Conservation (phyloP, 352 stramenopile species). For the Phytophthora nicotianae region DNA sequence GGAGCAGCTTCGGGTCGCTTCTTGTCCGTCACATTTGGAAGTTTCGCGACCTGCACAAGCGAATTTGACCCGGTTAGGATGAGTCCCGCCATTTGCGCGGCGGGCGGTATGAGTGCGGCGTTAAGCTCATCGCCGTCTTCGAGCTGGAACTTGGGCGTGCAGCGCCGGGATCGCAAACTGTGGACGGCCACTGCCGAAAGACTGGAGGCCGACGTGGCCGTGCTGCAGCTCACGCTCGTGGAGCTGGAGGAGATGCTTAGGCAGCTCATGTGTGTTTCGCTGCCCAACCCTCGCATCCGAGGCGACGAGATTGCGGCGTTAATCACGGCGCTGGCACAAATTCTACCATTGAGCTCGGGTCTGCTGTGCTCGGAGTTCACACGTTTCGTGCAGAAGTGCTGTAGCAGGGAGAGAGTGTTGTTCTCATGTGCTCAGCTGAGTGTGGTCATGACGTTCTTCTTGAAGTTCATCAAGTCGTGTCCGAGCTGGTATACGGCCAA, state of each 20-base stretch:
- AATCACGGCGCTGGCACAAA: constrained; percentile 56
- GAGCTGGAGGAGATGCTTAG: constrained; percentile 84
- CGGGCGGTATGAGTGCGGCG: constrained; percentile 9
- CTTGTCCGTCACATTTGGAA: constrained; percentile 25
- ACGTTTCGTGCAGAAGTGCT: constrained; percentile 82
- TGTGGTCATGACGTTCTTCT: constrained; percentile 72
- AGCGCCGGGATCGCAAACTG: constrained; percentile 71
- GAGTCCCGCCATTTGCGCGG: constrained; percentile 30
- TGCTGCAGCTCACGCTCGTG: constrained; percentile 69
- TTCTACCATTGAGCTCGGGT: constrained; percentile 71
- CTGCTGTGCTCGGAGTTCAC: constrained; percentile 81
- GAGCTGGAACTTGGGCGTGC: constrained; percentile 62
- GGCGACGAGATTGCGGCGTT: constrained; percentile 71
- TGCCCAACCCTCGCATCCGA: constrained; percentile 73
- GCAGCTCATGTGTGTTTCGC: constrained; percentile 57
- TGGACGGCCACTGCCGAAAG: constrained; percentile 61
- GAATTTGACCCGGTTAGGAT: constrained; percentile 13
- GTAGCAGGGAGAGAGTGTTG: constrained; percentile 70
- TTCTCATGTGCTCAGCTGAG: constrained; percentile 63
- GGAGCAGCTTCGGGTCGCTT: constrained; percentile 7
- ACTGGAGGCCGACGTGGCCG: constrained; percentile 60
- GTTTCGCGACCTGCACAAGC: constrained; percentile 16
- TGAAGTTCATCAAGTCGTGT: constrained; percentile 79
- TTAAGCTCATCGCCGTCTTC: constrained; percentile 32
- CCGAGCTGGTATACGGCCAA: constrained; percentile 76